Percentiles rank a stretch among this genome's conserved stretches.
phyloP scores from a whole-genome alignment of 2,329 filamentous ascomycete genomes.

The Talaromyces sp. region DNA sequence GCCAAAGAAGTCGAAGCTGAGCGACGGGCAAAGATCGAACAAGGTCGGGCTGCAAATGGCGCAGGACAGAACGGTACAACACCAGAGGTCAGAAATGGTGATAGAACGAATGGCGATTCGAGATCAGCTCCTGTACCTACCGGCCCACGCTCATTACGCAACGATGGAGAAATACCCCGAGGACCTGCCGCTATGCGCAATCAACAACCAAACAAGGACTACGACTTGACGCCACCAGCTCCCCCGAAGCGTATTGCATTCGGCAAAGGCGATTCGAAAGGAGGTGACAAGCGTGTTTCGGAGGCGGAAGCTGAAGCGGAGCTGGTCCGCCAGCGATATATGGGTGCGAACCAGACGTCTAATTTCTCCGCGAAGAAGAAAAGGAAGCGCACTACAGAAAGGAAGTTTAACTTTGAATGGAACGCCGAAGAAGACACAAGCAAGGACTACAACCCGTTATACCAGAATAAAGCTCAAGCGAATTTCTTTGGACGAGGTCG shows the following conservation, averaged over 20 bases:
- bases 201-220: conserved; percentile 42
- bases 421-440: conserved; percentile 92
- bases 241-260: conserved; percentile 33
- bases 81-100: conserved; percentile 23
- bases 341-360: conserved; percentile 85
- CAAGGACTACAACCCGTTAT: conserved; percentile 75
- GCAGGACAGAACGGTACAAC: conserved; percentile 26
- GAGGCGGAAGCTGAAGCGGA: conserved; percentile 67
- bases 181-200: conserved; percentile 51
- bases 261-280: conserved; percentile 36
- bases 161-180: conserved; percentile 44
- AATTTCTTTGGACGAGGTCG: conserved; percentile 68
- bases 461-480: conserved; percentile 63
- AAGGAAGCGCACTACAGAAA: conserved; percentile 83
- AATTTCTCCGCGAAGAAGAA: conserved; percentile 97
- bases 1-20: conserved; percentile 67
- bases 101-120: conserved; percentile 6
- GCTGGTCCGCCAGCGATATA: conserved; percentile 76
- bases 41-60: conserved; percentile 23
- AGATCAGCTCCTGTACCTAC: conserved; percentile 56
- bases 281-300: conserved; percentile 41
- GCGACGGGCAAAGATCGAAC: conserved; percentile 48
- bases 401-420: conserved; percentile 99
- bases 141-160: conserved; percentile 67
- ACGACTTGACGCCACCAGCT: conserved; percentile 54